A percentile compares a stretch with the other conserved stretches of the same genome.
Conservation (phyloP, 352 stramenopile species). For the Globisporangium lucens region DNA sequence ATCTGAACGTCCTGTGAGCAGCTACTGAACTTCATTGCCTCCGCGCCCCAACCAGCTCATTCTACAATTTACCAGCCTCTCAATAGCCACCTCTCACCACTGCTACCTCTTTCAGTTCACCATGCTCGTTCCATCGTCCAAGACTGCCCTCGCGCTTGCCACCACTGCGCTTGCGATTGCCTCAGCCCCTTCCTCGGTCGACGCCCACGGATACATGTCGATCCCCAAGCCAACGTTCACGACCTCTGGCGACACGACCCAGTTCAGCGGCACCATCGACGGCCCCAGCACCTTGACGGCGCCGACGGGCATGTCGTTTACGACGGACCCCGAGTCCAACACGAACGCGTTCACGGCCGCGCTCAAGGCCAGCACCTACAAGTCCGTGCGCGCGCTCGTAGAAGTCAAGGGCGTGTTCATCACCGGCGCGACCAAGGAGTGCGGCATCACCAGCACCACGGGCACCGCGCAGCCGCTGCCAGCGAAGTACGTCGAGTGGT, state of each 20-base stretch:
- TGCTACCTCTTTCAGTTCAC: not conserved
- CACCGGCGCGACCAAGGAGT: conserved; percentile 8
- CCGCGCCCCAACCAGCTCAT: not conserved
- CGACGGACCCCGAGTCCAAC: not conserved
- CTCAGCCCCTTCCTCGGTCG: conserved; percentile 3
- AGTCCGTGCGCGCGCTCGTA: no score
- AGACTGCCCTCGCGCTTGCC: conserved; percentile 2
- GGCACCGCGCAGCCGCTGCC: no score
- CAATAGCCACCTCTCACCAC: not conserved
- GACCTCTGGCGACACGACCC: conserved; percentile 11
- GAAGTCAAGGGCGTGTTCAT: conserved; percentile 4
- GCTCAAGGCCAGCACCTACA: no score
- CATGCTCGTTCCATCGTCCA: conserved; percentile 14
- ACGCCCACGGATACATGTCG: conserved; percentile 28
- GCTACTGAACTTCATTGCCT: not conserved
- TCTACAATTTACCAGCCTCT: not conserved
- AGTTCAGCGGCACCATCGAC: conserved; percentile 11
- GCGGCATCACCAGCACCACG: conserved; percentile 1
- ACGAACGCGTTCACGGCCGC: conserved; percentile 10
- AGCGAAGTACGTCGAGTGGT: no score
- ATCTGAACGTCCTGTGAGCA: not conserved
- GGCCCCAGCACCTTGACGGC: not conserved
- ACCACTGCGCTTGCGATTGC: not conserved
- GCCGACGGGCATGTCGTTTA: conserved; percentile 12
- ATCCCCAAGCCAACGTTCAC: conserved; percentile 23